Evolutionary conservation across 78 protist species (phyloP), one percentile per base, ranked within the genome.

Genomic region (Dictyostelium brefeldianum): DNA sequence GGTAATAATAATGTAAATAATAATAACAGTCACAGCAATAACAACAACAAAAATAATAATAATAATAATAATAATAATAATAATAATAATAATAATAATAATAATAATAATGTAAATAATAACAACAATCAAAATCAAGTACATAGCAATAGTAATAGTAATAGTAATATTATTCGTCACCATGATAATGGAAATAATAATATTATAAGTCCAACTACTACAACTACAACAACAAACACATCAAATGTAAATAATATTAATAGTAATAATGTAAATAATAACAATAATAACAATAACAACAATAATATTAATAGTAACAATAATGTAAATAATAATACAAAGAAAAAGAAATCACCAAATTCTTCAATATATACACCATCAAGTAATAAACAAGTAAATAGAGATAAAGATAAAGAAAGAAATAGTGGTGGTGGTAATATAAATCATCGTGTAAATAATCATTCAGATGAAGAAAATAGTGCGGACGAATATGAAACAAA

Each of bases 391-490:
- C 43, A 20, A 83, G n/a, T 22, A 83, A 36, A 62, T 47, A 50
- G 53, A 54, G 59, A 67, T 62, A 50, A 65, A 46, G 9, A 29
- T 4, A n/a, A 43, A 27, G 31, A 17, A 36, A 36, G 43, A 3
- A 36, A 36, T 36, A 36, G 43, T 36, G 43, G 43, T 36, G 43
- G 43, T 36, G 43, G 43, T 36, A 2, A 2, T 36, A 22, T 18
- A 20, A 82, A 46, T 70, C 77, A 27, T 74, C 65, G 54, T 36
- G 43, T 36, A 36, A 84, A 46, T 22, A 54, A 56, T 20, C 65
- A 77, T 77, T 54, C 71, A 29, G 93, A 87, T 36, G 93, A 87
- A 64, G 93, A 87, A n/a, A 87, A 87, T 31, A 87, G 93, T 31
- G 93, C 93, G 7, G 93, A 87, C 41, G 93, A 87, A 77, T 87